These are phyloP conservation scores for Chaetomium fimeti DNA, from an alignment of 495 filamentous ascomycete species.

Conservation along the genomic window DNA sequence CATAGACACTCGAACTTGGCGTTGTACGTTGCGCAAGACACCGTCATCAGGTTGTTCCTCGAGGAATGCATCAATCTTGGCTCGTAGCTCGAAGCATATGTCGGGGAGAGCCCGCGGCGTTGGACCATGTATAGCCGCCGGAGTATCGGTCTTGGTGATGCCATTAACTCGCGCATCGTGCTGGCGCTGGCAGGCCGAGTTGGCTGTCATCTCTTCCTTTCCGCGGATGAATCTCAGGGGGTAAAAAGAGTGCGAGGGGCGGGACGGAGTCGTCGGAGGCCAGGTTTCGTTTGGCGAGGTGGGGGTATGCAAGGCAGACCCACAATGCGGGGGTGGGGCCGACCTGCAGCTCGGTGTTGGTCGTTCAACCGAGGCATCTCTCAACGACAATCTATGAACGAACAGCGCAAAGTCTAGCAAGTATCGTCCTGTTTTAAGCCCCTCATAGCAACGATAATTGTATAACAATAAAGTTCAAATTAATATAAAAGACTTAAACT, in stretches of 20 bases:
- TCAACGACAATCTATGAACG: too few species aligned
- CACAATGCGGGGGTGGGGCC: constrained; percentile 2
- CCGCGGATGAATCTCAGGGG: not conserved
- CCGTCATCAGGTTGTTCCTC: constrained; percentile 51
- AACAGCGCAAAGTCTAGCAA: too few species aligned
- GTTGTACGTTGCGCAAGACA: constrained; percentile 64
- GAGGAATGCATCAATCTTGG: constrained; percentile 68
- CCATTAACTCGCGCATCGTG: constrained; percentile 11
- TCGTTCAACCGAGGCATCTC: too few species aligned
- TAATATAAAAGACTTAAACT: too few species aligned
- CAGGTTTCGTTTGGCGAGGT: too few species aligned
- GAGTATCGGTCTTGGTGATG: constrained; percentile 6
- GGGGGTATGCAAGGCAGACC: not conserved
- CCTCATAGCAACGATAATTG: too few species aligned
- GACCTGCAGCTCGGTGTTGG: too few species aligned
- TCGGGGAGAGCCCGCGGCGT: constrained; percentile 26
- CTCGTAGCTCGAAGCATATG: constrained; percentile 51
- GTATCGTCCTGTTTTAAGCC: too few species aligned
- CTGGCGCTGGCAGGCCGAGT: not conserved
- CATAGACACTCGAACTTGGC: constrained; percentile 67
- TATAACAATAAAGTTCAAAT: too few species aligned
- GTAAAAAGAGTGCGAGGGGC: not conserved
- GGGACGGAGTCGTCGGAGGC: not conserved
- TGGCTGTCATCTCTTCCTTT: constrained; percentile 1
- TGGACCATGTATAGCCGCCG: not conserved